phyloP scores from a whole-genome alignment of 2,329 filamentous ascomycete genomes.

The Penicillium sp. region DNA sequence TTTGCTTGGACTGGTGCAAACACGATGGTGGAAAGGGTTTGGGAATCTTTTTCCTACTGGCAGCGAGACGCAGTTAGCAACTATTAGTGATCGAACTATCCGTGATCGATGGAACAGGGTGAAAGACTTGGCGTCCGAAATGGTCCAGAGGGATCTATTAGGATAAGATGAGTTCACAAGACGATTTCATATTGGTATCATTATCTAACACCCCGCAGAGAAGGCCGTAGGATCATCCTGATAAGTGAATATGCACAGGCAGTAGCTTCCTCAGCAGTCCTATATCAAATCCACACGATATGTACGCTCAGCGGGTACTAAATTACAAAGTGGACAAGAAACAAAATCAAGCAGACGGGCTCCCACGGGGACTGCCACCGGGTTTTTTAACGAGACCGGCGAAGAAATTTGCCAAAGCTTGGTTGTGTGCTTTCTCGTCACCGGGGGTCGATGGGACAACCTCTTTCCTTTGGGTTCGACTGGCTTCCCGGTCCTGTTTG shows the following conservation, averaged over 20 bases:
- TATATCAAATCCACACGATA: slow-evolving; percentile 16
- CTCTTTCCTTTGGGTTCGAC: slow-evolving; percentile 35
- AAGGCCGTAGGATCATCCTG: slow-evolving; percentile 20
- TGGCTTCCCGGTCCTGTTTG: slow-evolving; percentile 42
- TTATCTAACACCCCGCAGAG: slow-evolving; percentile 23
- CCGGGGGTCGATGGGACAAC: slow-evolving; percentile 26
- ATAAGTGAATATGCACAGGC: slow-evolving; percentile 14
- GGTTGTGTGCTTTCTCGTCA: slow-evolving; percentile 51
- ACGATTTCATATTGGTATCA: slow-evolving; percentile 26
- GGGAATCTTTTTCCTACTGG: too few species aligned
- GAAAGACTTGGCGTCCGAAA: too few species aligned
- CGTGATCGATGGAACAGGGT: too few species aligned
- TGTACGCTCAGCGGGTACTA: slow-evolving; percentile 22
- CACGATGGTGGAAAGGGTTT: too few species aligned
- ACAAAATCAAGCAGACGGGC: slow-evolving; percentile 27
- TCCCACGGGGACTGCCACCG: slow-evolving; percentile 34
- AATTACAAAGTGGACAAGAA: slow-evolving; percentile 17
- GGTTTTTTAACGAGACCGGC: slow-evolving; percentile 53
- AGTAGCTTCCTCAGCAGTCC: slow-evolving; percentile 3
- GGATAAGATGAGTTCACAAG: slow-evolving; percentile 1
- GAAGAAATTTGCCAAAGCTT: slow-evolving; percentile 57
- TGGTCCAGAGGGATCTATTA: too few species aligned
- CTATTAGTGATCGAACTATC: too few species aligned
- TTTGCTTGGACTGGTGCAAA: too few species aligned
- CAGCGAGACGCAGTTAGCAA: too few species aligned